Evolutionary conservation across 2,329 filamentous ascomycete genomes (phyloP).

Genomic region (Trichoderma sp.): DNA sequence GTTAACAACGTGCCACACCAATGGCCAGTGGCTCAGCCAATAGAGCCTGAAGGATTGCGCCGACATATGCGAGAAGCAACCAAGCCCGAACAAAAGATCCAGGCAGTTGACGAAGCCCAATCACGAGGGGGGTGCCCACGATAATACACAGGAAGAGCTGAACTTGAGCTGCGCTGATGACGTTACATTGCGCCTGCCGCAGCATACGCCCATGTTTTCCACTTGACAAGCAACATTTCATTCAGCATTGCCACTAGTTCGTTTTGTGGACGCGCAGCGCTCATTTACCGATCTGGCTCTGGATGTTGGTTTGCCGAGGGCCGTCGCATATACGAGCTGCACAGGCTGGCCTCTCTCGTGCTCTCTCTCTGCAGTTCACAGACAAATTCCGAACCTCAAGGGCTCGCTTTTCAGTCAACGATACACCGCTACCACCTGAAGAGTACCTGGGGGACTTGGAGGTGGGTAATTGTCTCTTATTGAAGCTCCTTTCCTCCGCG

Average conservation of each 20-base stretch:
- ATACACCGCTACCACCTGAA: neutral
- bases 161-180: slow-evolving; percentile 7
- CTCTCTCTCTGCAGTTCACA: neutral
- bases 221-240: neutral
- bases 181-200: slow-evolving; percentile 1
- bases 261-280: neutral
- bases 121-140: slow-evolving; percentile 1
- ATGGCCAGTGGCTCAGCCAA: neutral
- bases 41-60: slow-evolving; percentile 17
- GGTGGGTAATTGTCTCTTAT: neutral
- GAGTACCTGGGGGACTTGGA: neutral
- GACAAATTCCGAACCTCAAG: neutral
- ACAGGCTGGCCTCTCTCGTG: neutral
- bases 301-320: neutral
- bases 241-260: neutral
- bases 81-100: slow-evolving; percentile 17
- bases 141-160: slow-evolving; percentile 3
- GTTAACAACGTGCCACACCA: slow-evolving; percentile 10
- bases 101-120: neutral
- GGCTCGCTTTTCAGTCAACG: neutral
- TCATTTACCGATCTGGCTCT: neutral
- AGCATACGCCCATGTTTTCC: neutral
- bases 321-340: neutral
- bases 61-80: slow-evolving; percentile 8
- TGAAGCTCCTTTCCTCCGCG: neutral